Conservation (phyloP, 2,329 filamentous ascomycete genomes). For the Trematosphaeria pertusa region DNA sequence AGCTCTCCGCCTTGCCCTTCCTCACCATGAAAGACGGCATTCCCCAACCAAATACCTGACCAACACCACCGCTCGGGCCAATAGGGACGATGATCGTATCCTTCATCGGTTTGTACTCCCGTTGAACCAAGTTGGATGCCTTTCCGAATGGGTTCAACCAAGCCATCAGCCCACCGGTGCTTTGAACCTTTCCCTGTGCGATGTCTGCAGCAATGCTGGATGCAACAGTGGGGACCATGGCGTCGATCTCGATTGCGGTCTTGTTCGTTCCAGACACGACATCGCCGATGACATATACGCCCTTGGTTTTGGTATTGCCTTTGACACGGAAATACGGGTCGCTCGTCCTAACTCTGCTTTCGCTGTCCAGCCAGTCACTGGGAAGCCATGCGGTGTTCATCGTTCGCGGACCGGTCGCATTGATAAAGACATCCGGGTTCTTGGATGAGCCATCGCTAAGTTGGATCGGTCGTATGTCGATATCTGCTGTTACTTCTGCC, state of each 20-base stretch:
- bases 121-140: conserved; percentile 4
- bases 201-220: conserved; percentile 20
- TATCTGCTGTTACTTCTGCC: conserved; percentile 12
- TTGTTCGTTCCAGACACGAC: conserved; percentile 37
- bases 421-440: conserved; percentile 42
- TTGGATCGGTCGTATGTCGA: conserved; percentile 12
- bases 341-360: conserved; percentile 35
- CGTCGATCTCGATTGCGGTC: conserved; percentile 18
- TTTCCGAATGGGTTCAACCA: conserved; percentile 8
- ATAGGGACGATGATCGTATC: conserved; percentile 26
- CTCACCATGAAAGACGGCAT: conserved; percentile 17
- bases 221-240: conserved; percentile 10
- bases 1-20: conserved; percentile 22
- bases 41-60: conserved; percentile 39
- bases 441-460: conserved; percentile 31
- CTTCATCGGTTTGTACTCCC: conserved; percentile 28
- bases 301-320: conserved; percentile 2
- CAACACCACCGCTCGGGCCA: conserved; percentile 20
- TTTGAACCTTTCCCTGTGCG: background rate
- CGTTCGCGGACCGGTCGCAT: conserved; percentile 34
- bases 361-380: conserved; percentile 26
- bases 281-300: conserved; percentile 46
- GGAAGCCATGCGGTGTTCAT: conserved; percentile 39
- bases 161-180: conserved; percentile 3
- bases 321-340: conserved; percentile 30